A percentile compares a stretch with the other conserved stretches of the same genome.
Evolutionary conservation across 768 basidiomycete genomes (phyloP).

Genomic region (Boletus subparvulus): DNA sequence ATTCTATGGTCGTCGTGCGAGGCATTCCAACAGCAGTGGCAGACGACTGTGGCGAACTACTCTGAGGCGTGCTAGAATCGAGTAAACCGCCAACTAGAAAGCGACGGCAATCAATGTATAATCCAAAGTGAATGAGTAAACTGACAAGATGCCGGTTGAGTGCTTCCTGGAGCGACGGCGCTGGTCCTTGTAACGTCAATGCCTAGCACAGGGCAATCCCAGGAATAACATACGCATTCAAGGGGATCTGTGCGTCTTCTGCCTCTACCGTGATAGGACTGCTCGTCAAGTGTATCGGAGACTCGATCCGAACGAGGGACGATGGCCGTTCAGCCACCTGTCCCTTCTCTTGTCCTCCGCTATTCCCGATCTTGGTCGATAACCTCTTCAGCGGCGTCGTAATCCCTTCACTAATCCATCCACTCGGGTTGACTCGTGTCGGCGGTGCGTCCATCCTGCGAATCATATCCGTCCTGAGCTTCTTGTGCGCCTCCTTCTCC

Average conservation of each 20-base stretch:
- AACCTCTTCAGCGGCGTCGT: conserved; percentile 25
- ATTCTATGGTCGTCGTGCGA: conserved; percentile 52
- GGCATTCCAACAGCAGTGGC: conserved; percentile 25
- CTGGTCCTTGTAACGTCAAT: conserved; percentile 28
- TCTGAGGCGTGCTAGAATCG: conserved; percentile 1
- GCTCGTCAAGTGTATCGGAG: not conserved
- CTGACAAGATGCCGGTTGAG: conserved; percentile 9
- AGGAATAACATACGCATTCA: conserved; percentile 10
- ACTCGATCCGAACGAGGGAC: conserved; percentile 2
- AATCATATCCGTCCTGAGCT: conserved; percentile 72
- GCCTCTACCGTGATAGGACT: not conserved
- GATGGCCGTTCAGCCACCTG: not conserved
- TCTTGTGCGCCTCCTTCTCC: conserved; percentile 28
- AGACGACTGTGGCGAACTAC: conserved; percentile 3
- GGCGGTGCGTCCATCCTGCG: conserved; percentile 67
- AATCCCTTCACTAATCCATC: conserved; percentile 57
- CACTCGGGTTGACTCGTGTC: conserved; percentile 70
- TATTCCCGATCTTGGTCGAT: conserved; percentile 4
- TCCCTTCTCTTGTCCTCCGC: conserved; percentile 3
- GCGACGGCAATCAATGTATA: not conserved
- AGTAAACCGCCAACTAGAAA: conserved; percentile 11
- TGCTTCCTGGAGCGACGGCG: conserved; percentile 23
- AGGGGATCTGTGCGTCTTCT: not conserved
- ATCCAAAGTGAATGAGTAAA: not conserved
- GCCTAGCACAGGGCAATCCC: not conserved